Conservation (phyloP, 1,284 basidiomycete species). For the Cryptococcus jaspeensis region DNA sequence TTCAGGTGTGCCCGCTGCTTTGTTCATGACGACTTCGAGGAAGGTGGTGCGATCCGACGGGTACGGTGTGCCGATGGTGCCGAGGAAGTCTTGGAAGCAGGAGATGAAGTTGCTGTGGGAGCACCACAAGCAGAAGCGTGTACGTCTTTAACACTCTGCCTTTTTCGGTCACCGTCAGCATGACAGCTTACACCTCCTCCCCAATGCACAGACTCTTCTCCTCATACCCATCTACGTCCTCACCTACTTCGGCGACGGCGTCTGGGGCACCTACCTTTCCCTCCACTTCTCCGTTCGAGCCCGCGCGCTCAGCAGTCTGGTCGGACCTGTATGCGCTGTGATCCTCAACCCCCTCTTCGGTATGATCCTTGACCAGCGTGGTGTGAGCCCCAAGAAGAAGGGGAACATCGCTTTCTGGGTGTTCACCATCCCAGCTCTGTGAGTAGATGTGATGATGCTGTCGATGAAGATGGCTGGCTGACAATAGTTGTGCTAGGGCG, state of each 20-base stretch:
- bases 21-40: conserved; percentile 13
- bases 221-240: conserved; percentile 12
- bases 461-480: background rate
- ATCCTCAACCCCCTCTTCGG: conserved; percentile 3
- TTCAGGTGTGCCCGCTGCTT: conserved; percentile 4
- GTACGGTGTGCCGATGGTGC: conserved; percentile 10
- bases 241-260: conserved; percentile 18
- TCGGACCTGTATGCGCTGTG: conserved; percentile 8
- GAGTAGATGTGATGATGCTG: background rate
- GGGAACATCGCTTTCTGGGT: conserved; percentile 4
- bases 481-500: background rate
- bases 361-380: conserved; percentile 1
- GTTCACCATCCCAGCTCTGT: conserved; percentile 3
- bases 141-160: background rate
- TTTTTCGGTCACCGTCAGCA: background rate
- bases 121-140: conserved; percentile 8
- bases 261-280: conserved; percentile 19
- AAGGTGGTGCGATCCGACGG: conserved; percentile 27
- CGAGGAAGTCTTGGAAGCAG: conserved; percentile 8
- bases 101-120: conserved; percentile 10
- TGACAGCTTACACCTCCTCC: background rate
- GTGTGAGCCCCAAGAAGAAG: conserved; percentile 1
- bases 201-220: conserved; percentile 4
- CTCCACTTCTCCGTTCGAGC: conserved; percentile 22
- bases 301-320: conserved; percentile 19